phyloP scores from a whole-genome alignment of 768 basidiomycete genomes.

The Tulasnella sp. region DNA sequence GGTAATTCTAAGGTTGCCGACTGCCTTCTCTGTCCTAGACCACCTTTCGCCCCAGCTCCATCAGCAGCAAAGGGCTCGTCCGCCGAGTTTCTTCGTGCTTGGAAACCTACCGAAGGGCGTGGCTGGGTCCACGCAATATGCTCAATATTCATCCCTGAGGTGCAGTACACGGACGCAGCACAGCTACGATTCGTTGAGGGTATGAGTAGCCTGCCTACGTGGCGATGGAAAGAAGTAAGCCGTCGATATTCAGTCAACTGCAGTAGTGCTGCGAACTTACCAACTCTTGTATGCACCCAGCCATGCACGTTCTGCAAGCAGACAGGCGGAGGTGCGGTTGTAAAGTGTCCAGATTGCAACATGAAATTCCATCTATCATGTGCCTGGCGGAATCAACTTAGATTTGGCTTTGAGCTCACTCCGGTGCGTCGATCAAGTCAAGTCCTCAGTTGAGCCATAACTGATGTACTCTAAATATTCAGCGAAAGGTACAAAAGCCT shows the following conservation, averaged over 20 bases:
- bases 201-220: slow-evolving; percentile 37
- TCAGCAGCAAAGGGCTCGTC: slow-evolving; percentile 8
- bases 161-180: slow-evolving; percentile 67
- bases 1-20: slow-evolving; percentile 51
- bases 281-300: slow-evolving; percentile 30
- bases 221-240: slow-evolving; percentile 11
- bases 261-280: neutral
- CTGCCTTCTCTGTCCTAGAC: slow-evolving; percentile 74
- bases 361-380: slow-evolving; percentile 81
- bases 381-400: slow-evolving; percentile 75
- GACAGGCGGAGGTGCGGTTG: slow-evolving; percentile 56
- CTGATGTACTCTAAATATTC: neutral
- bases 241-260: slow-evolving; percentile 23
- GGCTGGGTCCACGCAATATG: slow-evolving; percentile 90
- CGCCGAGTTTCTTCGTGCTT: slow-evolving; percentile 51
- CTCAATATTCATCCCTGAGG: slow-evolving; percentile 75
- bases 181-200: slow-evolving; percentile 78
- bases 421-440: slow-evolving; percentile 40
- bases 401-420: slow-evolving; percentile 88
- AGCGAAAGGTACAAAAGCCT: slow-evolving; percentile 52
- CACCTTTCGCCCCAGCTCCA: slow-evolving; percentile 5
- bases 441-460: neutral
- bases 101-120: slow-evolving; percentile 87
- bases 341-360: slow-evolving; percentile 74
- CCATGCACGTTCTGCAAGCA: slow-evolving; percentile 66